Base-by-base conservation (phyloP, 2,329 filamentous ascomycete species). In the Cladobotryum mycophilum region DNA sequence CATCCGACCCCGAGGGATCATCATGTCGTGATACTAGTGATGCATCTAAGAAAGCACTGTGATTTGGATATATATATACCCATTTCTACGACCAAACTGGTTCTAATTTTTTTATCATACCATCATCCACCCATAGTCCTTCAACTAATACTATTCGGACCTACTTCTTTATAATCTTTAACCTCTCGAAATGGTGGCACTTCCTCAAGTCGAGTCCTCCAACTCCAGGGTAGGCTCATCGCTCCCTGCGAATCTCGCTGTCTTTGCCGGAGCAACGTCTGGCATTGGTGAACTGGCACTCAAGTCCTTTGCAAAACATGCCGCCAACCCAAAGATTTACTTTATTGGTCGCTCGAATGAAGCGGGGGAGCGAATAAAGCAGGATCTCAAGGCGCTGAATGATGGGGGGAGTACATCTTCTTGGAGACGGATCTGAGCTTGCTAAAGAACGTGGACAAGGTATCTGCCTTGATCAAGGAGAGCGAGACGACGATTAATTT, bases 231-330 rank as follows among this genome's bases (percentile, higher is more conserved):
- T 41, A 41, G 12, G 6, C 25, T 30, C 25, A 2, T 30, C 25
- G 25, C 25, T 30, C 25, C 25, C 25, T 30, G 25, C 25, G 4
- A 30, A 30, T 7, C 25, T 74, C 4, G 74, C 71, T 41, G 70
- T 79, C 22, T 80, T 80, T 49, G 71, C 78, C 4, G 76, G 78
- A 34, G 78, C 72, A 25, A 82, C 78, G 4, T 71, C 70, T 36
- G 78, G 78, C n/a, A 79, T 82, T 41, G 78, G 78, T 7, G 67
- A 76, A 53, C 61, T 68, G 12, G 71, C 76, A 0, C 61, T 80
- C 14, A 74, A 71, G 47, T 61, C 69, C 18, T 74, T 80, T 38
- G 68, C 70, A 11, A 67, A 70, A 38, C 57, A 70, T 15, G 61
- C 72, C 2, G 51, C 55, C 2, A 60, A 57, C 1, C 76, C 78